Evolutionary conservation across 1,284 basidiomycete genomes (phyloP), one percentile per base, ranked within the genome.

Genomic region (Malassezia japonica): DNA sequence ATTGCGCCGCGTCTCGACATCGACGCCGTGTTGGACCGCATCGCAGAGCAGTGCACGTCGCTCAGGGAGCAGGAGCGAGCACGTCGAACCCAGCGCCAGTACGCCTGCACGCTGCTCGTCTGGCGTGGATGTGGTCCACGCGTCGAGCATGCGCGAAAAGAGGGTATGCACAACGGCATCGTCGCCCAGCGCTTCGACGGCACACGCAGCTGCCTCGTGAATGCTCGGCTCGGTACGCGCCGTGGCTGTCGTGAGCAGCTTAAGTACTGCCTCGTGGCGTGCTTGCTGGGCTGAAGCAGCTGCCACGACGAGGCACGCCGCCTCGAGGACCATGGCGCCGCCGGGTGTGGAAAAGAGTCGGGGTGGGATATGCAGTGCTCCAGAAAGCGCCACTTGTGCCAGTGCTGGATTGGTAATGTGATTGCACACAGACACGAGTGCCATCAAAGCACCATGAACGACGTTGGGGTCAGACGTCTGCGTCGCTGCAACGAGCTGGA

Each of bases 91-190:
- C 5, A 96, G 75, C n/a, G 84, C 75, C 41, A 82, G 78, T 5
- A 85, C 82, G 35, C 88, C 77, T 63, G 83, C 83, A 72, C 90
- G 87, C 63, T 88, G 83, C 61, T 83, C 76, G 1, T 77, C 70
- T 23, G 82, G 74, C 49, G 87, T 84, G 50, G 74, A 74, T 50
- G 87, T 54, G 31, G 65, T 55, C 50, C 50, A 52, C 10, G 24
- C 20, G 18, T 49, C 10, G 18, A 52, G 24, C 21, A 28, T 15
- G 18, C 37, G 43, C 32, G 40, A 43, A 13, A 47, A 8, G 10
- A 37, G 79, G 84, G 78, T 74, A 87, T 88, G 83, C 74, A 15
- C 68, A 60, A 6, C 80, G 43, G 25, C 55, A 46, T 25, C 32
- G 4, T 20, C 47, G 78, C 57, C 82, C 84, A 61, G 86, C 82